Evolutionary conservation across 192 early-diverging fungal species (phyloP), one percentile per base, ranked within the genome.

Genomic region (Coemansia sp.): DNA sequence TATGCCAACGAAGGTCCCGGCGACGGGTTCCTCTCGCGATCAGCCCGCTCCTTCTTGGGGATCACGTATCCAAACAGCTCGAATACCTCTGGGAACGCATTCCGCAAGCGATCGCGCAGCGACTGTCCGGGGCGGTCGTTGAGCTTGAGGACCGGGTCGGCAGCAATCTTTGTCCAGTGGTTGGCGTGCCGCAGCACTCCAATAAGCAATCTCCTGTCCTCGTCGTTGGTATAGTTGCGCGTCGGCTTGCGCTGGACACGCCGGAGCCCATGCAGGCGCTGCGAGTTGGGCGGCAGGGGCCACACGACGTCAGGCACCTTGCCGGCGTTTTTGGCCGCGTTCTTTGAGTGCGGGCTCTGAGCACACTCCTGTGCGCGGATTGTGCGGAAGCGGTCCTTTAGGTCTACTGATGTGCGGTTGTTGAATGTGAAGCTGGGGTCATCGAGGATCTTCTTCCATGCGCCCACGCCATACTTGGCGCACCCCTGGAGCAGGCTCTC

Each of bases 391-490:
- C 73, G 60, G 34, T 77, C 73, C 39, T 77, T 77, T 29, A 77
- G 54, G 24, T 77, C 73, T 1, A 77, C 73, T 0, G 73, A 77
- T 18, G 73, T 77, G 20, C 73, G 63, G 50, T 39, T 71, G 67
- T 77, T 70, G 32, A 77, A 77, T 15, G 41, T 41, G 28, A 77
- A 77, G 3, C 18, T 48, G 11, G 73, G 42, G 20, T 77, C 73
- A 41, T 70, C 67, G 14, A 77, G 54, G 3, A 77, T 77, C 33
- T 66, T 77, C 55, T 77, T 77, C 73, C 73, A 77, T 19, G 73
- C 73, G 0, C 73, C 73, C 4, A 77, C 66, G 0, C 73, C 73
- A 40, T 77, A 70, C 23, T 70, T 69, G 46, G 50, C 52, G 46
- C 73, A 77, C 0, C 73, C 73, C 9, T 54, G 40, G 3, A 77